Evolutionary conservation across 1,284 basidiomycete species (phyloP).

Genomic region (Salmacisia buchloeana): DNA sequence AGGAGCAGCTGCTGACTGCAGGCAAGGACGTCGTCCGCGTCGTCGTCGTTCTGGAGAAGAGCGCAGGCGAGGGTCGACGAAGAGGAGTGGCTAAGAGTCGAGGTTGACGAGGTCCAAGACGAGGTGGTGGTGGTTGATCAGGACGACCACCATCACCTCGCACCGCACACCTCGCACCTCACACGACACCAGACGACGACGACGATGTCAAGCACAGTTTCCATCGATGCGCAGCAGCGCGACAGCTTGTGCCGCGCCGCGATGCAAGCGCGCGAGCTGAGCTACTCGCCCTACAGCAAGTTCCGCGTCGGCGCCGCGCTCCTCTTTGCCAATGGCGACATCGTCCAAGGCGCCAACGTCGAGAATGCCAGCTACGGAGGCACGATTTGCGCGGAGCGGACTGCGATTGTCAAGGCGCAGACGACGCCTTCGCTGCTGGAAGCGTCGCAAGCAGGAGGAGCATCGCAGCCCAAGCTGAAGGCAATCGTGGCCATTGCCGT

Average conservation of each 20-base stretch:
- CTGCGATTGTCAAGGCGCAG: constrained; percentile 36
- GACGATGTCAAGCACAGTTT: neutral
- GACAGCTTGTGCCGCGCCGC: constrained; percentile 26
- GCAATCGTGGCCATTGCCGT: constrained; percentile 26
- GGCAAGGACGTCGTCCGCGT: too few relatives aligned
- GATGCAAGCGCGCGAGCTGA: constrained; percentile 32
- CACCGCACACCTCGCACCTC: too few relatives aligned
- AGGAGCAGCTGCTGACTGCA: too few relatives aligned
- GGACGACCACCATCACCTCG: too few relatives aligned
- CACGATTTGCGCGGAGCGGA: constrained; percentile 45
- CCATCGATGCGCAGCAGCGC: neutral
- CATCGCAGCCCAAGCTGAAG: neutral
- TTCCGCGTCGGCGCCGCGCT: constrained; percentile 84
- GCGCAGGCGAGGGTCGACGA: too few relatives aligned
- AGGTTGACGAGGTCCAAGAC: too few relatives aligned
- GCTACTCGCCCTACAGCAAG: constrained; percentile 59
- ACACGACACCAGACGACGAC: too few relatives aligned
- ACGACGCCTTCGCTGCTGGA: constrained; percentile 20
- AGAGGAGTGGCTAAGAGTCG: too few relatives aligned
- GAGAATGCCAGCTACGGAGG: constrained; percentile 78
- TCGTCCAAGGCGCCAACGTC: constrained; percentile 77
- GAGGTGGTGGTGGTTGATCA: too few relatives aligned
- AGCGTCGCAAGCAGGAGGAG: constrained; percentile 14
- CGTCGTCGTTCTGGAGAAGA: too few relatives aligned
- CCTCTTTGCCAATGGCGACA: constrained; percentile 63